These are phyloP conservation scores for Pseudodiploospora longispora DNA, from an alignment of 2,329 filamentous ascomycete genomes.

Conservation along the genomic window DNA sequence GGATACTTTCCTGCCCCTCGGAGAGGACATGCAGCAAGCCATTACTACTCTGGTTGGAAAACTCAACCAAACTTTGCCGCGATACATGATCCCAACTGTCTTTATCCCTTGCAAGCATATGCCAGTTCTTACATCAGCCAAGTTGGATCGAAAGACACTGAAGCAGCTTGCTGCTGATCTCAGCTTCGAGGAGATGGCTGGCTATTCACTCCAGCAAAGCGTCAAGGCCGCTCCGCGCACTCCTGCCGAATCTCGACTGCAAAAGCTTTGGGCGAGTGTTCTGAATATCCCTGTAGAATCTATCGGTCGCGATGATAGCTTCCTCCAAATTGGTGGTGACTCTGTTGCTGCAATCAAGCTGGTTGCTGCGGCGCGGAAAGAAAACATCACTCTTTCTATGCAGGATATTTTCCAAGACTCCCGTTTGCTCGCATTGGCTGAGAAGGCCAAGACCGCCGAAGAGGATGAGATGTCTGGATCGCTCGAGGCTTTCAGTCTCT, in stretches of 20 bases:
- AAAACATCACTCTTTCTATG: conserved; percentile 27
- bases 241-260: background rate
- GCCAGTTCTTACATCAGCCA: conserved; percentile 9
- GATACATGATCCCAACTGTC: conserved; percentile 12
- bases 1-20: conserved; percentile 1
- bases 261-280: background rate
- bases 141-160: conserved; percentile 9
- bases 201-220: background rate
- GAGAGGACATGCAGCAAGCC: background rate
- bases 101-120: conserved; percentile 9
- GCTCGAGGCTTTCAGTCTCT: too few species aligned
- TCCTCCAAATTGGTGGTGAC: conserved; percentile 30
- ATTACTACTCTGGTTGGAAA: background rate
- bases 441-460: too few species aligned
- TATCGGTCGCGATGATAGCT: conserved; percentile 16
- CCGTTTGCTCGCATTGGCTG: background rate
- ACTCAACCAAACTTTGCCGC: conserved; percentile 1
- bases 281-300: background rate
- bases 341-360: conserved; percentile 11
- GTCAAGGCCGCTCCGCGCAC: background rate
- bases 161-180: background rate
- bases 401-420: conserved; percentile 14
- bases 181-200: background rate
- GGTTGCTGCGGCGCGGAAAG: conserved; percentile 4
- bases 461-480: too few species aligned